phyloP scores from a whole-genome alignment of 495 filamentous ascomycete species.

The Aspergillus mulundensis region DNA sequence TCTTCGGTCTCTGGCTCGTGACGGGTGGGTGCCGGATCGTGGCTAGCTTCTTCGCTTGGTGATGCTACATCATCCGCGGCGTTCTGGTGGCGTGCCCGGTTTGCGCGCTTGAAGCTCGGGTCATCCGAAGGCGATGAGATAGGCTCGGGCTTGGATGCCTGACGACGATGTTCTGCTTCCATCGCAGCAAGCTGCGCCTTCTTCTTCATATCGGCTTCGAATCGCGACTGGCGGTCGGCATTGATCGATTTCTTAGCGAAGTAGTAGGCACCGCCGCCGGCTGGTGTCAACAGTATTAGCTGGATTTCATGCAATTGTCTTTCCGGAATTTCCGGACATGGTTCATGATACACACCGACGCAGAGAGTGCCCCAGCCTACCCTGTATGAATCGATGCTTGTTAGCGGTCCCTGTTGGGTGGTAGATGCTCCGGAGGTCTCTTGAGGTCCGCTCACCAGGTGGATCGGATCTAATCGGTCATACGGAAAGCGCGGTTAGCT shows the following conservation, averaged over 20 bases:
- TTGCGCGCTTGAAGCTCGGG: conserved; percentile 33
- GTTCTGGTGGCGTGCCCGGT: conserved; percentile 33
- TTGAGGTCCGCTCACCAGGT: conserved; percentile 42
- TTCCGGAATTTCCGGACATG: background rate
- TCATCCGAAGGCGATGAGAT: conserved; percentile 23
- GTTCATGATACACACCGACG: conserved; percentile 48
- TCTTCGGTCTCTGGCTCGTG: conserved; percentile 73
- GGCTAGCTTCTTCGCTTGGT: conserved; percentile 73
- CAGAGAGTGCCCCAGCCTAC: conserved; percentile 83
- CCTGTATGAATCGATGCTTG: conserved; percentile 43
- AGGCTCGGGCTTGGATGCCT: conserved; percentile 13
- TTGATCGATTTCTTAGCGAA: conserved; percentile 95
- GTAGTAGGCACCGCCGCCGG: conserved; percentile 90
- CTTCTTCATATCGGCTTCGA: conserved; percentile 62
- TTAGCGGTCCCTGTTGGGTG: conserved; percentile 18
- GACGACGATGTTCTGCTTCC: conserved; percentile 49
- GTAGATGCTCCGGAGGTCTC: background rate
- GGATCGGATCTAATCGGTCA: conserved; percentile 44
- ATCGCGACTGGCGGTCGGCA: conserved; percentile 70
- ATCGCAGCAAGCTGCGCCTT: conserved; percentile 58
- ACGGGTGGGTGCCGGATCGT: conserved; percentile 81
- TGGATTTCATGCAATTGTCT: background rate
- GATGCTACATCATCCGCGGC: conserved; percentile 57
- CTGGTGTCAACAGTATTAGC: conserved; percentile 32
- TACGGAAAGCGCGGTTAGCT: background rate